Base-by-base conservation (phyloP, 805 yeast genomes). In the Yarrowia keelungensis region DNA sequence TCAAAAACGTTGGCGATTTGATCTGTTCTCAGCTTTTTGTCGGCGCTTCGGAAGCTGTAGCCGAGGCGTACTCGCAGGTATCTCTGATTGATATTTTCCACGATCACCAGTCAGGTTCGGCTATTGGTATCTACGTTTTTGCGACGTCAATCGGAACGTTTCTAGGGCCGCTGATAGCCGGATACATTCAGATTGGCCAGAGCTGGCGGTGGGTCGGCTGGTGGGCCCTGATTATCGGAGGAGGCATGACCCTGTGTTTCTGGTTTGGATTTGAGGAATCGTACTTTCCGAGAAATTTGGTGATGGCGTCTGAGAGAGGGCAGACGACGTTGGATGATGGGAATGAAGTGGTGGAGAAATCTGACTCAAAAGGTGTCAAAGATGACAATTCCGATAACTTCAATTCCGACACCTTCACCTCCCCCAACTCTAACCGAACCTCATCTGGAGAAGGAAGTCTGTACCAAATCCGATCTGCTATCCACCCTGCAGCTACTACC, bases 31-130 rank as follows among this genome's bases (percentile, higher is more conserved):
- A 89, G 76, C 77, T 89, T 51, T 89, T 90, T 76, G 91, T 89
- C 22, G 95, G 95, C n/a, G 87, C 89, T 19, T 83, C 88, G n/a
- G 94, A 89, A 76, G 84, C 90, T n/a, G 89, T 91, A 76, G 90
- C 89, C 38, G 96, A 90, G 76, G 87, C 92, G 4, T 88, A 92
- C 76, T 70, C 92, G 83, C 79, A 83, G 86, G 72, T 88, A 86
- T 58, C 82, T 82, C 72, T 84, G 22, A 81, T 91, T 4, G 97
- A 91, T 76, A 85, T 90, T 75, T 91, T 85, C 75, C 91, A 82
- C 77, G 89, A 87, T 72, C 97, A 90, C 76, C 92, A 90, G 75
- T 80, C 89, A n/a, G 91, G 93, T 67, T 81, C 87, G 38, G 86
- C 86, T 3, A 81, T 91, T 75, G 90, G 94, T 0, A 80, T 87